Conservation (phyloP, 2,329 filamentous ascomycete species). For the Exserohilum turcica region DNA sequence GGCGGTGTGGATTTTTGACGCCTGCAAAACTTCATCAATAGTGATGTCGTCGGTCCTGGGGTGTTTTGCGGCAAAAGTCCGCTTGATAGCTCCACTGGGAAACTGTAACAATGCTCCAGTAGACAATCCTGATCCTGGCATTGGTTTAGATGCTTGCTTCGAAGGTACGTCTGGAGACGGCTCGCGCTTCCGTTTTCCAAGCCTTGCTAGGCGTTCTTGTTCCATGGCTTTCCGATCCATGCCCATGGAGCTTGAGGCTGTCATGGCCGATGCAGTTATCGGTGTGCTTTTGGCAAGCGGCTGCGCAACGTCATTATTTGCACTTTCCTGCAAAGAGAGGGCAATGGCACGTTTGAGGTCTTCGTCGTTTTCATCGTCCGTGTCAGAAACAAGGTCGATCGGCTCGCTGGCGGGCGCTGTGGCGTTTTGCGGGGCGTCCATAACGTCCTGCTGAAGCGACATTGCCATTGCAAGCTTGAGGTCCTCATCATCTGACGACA, state of each 20-base stretch:
- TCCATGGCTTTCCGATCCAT: conserved; percentile 86
- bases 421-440: neutral
- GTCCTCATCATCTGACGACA: conserved; percentile 40
- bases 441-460: conserved; percentile 32
- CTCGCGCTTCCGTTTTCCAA: conserved; percentile 65
- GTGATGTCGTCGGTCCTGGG: conserved; percentile 75
- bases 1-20: conserved; percentile 71
- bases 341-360: conserved; percentile 37
- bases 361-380: conserved; percentile 28
- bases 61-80: conserved; percentile 74
- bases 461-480: conserved; percentile 36
- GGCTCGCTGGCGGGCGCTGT: conserved; percentile 2
- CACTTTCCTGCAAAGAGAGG: conserved; percentile 29
- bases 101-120: conserved; percentile 47
- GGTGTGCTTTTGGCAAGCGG: neutral
- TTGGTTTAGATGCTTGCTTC: conserved; percentile 21
- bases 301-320: neutral
- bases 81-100: conserved; percentile 72
- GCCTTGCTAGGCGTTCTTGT: conserved; percentile 74
- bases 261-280: neutral
- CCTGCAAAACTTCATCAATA: conserved; percentile 84
- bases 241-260: conserved; percentile 48
- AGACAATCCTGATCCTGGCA: neutral
- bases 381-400: conserved; percentile 27
- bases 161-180: conserved; percentile 47